phyloP scores from a whole-genome alignment of 345 rosid species.

The Cardamine occulta region DNA sequence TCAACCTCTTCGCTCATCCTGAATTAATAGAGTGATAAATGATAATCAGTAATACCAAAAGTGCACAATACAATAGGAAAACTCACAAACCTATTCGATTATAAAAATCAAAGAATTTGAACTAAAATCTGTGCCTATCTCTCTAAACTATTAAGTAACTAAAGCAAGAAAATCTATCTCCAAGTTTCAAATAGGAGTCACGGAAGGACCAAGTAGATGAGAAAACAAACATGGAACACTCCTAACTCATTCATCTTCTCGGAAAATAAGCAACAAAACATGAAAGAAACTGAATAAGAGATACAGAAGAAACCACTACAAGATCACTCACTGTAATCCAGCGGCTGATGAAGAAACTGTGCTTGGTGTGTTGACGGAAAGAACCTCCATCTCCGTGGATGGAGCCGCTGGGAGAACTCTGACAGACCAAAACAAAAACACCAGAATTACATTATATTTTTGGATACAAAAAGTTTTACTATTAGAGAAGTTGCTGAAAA shows the following conservation, averaged over 20 bases:
- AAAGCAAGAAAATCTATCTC: neutral
- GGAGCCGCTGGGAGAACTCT: neutral
- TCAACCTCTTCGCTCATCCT: constrained; percentile 71
- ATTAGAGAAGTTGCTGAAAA: neutral
- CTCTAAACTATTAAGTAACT: neutral
- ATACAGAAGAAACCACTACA: neutral
- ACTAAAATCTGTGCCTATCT: neutral
- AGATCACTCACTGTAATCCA: constrained; percentile 39
- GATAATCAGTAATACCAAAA: neutral
- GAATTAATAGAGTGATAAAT: neutral
- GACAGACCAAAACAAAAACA: neutral
- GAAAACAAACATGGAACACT: neutral
- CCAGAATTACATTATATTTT: neutral
- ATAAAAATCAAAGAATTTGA: neutral
- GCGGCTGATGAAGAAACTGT: constrained; percentile 35
- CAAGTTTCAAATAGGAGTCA: constrained; percentile 1
- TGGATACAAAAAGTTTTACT: neutral
- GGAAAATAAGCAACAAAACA: neutral
- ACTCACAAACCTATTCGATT: neutral
- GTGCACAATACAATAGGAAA: neutral
- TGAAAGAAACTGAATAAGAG: neutral
- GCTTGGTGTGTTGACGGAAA: constrained; percentile 6
- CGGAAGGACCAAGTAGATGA: neutral
- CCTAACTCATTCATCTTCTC: neutral
- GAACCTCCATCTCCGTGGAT: constrained; percentile 9